Percentiles rank a stretch among this genome's conserved stretches.
Evolutionary conservation across 176 grass and related monocot genomes (phyloP).

Genomic region (Avena insularis): DNA sequence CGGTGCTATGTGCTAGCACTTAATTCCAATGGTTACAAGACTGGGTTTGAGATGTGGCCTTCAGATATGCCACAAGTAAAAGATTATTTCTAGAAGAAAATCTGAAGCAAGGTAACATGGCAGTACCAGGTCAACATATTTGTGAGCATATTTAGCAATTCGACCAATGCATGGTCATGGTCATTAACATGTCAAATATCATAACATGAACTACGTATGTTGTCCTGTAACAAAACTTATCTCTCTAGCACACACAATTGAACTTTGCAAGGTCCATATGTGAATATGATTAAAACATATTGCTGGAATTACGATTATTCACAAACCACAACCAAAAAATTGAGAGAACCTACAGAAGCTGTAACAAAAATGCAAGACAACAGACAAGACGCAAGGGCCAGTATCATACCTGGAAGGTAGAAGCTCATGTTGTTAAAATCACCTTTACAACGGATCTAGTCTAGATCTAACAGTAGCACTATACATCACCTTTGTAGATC

Average conservation of each 20-base stretch:
- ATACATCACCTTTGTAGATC: too few species aligned
- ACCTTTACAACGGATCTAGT: too few species aligned
- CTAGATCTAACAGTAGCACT: too few species aligned
- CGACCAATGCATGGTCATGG: too few species aligned
- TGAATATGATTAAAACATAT: not conserved
- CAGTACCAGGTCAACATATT: too few species aligned
- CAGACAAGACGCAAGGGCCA: not conserved
- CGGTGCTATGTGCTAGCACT: not conserved
- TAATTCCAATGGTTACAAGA: not conserved
- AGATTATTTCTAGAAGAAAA: too few species aligned
- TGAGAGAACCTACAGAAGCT: not conserved
- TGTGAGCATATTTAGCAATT: too few species aligned
- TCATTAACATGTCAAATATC: too few species aligned
- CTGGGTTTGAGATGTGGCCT: too few species aligned
- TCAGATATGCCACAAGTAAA: too few species aligned
- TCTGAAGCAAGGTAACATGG: too few species aligned
- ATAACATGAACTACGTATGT: not conserved
- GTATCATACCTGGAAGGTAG: not conserved
- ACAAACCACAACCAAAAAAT: not conserved
- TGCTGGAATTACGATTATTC: not conserved
- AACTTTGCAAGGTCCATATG: not conserved
- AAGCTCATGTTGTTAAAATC: constrained; percentile 2
- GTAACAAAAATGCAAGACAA: not conserved
- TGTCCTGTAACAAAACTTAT: too few species aligned
- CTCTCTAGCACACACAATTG: not conserved